Evolutionary conservation across 2,329 filamentous ascomycete species (phyloP).

Genomic region (Akanthomyces muscarius): DNA sequence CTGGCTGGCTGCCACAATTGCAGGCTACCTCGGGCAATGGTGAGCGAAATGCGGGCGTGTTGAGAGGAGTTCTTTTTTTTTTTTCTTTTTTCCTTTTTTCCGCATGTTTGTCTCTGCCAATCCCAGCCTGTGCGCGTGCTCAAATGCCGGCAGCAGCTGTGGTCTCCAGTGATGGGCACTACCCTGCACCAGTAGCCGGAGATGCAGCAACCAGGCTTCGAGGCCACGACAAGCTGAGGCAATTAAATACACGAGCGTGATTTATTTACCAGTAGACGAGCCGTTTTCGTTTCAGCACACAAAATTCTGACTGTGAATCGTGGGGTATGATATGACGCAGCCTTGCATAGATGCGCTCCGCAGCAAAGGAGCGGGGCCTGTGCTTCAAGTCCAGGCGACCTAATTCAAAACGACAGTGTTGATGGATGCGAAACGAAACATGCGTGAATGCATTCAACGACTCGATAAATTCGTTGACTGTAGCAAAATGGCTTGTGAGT

Average conservation of each 20-base stretch:
- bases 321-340: conserved; percentile 7
- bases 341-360: background rate
- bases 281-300: background rate
- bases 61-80: background rate
- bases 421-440: background rate
- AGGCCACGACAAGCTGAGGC: background rate
- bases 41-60: background rate
- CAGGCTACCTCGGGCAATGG: background rate
- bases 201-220: background rate
- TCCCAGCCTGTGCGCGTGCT: background rate
- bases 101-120: background rate
- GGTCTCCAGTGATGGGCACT: background rate
- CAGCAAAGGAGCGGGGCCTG: background rate
- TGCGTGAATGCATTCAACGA: background rate
- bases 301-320: background rate
- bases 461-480: background rate
- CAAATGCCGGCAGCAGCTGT: background rate
- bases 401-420: too few species aligned
- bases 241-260: background rate
- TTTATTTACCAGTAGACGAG: background rate
- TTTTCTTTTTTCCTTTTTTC: background rate
- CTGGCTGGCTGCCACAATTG: background rate
- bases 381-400: background rate
- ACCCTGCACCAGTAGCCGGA: background rate
- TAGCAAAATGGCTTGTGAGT: too few species aligned